Conservation (phyloP, 805 yeast genomes). For the Candida sonorensis region DNA sequence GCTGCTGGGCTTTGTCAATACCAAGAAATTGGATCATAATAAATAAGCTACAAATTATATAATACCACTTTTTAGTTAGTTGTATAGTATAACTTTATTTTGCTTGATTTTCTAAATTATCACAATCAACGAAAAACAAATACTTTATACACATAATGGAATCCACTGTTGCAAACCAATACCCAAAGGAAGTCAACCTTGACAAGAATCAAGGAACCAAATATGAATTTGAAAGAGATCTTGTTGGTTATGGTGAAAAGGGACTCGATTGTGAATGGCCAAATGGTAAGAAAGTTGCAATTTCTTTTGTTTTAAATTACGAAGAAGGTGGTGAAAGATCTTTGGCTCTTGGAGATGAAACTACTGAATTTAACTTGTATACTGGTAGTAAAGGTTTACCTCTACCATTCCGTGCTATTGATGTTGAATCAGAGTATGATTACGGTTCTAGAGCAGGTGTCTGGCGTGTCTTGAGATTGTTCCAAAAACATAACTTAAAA, state of each 20-base stretch:
- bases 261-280: slow-evolving; percentile 21
- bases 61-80: too few species aligned
- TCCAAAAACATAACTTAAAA: slow-evolving; percentile 25
- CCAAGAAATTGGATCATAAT: too few species aligned
- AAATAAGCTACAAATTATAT: too few species aligned
- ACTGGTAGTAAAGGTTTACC: slow-evolving; percentile 4
- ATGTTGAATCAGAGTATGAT: slow-evolving; percentile 7
- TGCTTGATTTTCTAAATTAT: too few species aligned
- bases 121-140: too few species aligned
- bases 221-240: slow-evolving; percentile 13
- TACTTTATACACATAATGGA: slow-evolving; percentile 5
- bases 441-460: slow-evolving; percentile 5
- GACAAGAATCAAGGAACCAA: slow-evolving; percentile 11
- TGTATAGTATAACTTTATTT: too few species aligned
- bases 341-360: slow-evolving; percentile 4
- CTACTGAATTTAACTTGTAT: slow-evolving; percentile 4
- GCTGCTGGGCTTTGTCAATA: too few species aligned
- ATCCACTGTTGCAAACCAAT: slow-evolving; percentile 7
- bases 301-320: slow-evolving; percentile 19
- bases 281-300: slow-evolving; percentile 11
- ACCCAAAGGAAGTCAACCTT: slow-evolving; percentile 8
- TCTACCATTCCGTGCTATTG: slow-evolving; percentile 5
- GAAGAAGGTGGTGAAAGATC: slow-evolving; percentile 21
- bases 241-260: slow-evolving; percentile 23
- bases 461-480: slow-evolving; percentile 23